A percentile compares a stretch with the other conserved stretches of the same genome.
Evolutionary conservation across 2,329 filamentous ascomycete genomes (phyloP).

Genomic region (Fusarium sp.): DNA sequence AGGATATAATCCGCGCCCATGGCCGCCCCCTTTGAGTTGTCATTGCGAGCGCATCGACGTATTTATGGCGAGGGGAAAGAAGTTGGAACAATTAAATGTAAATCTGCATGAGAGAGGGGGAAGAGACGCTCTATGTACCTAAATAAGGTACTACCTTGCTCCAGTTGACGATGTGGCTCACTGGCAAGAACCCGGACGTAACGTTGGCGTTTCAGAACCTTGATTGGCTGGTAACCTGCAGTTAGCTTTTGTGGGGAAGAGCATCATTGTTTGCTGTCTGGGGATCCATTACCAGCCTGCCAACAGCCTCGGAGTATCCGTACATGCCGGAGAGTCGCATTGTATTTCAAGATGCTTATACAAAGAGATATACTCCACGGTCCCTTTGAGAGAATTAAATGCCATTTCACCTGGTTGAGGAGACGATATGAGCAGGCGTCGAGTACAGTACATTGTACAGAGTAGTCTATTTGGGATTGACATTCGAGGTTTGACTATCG

Average conservation of each 20-base stretch:
- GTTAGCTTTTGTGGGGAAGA: slow-evolving; percentile 34
- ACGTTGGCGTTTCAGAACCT: slow-evolving; percentile 16
- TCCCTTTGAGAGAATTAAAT: background rate
- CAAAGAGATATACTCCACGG: background rate
- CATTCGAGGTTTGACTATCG: background rate
- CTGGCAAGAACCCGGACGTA: slow-evolving; percentile 18
- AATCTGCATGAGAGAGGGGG: slow-evolving; percentile 26
- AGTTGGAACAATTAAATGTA: slow-evolving; percentile 1
- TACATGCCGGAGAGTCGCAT: background rate
- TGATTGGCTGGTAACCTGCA: slow-evolving; percentile 36
- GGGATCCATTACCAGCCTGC: background rate
- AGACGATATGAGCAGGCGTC: background rate
- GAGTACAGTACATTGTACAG: background rate
- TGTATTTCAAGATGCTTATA: background rate
- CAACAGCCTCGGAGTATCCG: background rate
- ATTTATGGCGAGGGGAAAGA: slow-evolving; percentile 11
- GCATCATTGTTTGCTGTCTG: slow-evolving; percentile 12
- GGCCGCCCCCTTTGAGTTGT: slow-evolving; percentile 49
- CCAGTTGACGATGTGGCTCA: slow-evolving; percentile 42
- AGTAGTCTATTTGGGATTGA: background rate
- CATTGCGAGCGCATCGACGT: slow-evolving; percentile 51
- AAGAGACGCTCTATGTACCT: background rate
- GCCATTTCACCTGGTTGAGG: background rate
- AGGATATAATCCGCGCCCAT: slow-evolving; percentile 48
- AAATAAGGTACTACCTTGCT: slow-evolving; percentile 7